These are phyloP conservation scores for Talaromyces wortmannii DNA, from an alignment of 495 filamentous ascomycete genomes.

Conservation along the genomic window DNA sequence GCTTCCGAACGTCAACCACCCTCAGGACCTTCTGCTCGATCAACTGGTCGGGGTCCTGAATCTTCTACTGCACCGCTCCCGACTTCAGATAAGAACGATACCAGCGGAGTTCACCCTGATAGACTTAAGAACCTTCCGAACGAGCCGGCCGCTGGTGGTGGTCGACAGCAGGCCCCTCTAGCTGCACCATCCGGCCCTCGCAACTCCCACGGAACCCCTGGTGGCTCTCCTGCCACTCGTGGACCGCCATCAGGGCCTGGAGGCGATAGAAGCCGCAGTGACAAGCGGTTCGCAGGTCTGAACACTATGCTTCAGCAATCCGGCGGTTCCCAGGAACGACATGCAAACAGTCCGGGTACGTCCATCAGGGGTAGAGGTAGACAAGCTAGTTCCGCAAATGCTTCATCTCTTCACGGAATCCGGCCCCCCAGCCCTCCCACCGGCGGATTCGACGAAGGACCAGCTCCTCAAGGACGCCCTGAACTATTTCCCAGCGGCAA, in stretches of 20 bases:
- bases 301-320: conserved; percentile 41
- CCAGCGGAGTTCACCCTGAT: conserved; percentile 43
- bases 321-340: conserved; percentile 22
- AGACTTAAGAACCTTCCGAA: conserved; percentile 29
- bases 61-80: conserved; percentile 9
- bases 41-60: conserved; percentile 17
- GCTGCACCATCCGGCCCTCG: conserved; percentile 34
- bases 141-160: conserved; percentile 11
- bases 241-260: conserved; percentile 18
- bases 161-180: conserved; percentile 15
- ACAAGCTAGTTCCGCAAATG: conserved; percentile 18
- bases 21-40: conserved; percentile 27
- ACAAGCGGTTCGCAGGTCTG: conserved; percentile 37
- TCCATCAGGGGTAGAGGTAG: conserved; percentile 33
- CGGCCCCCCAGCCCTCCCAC: conserved; percentile 20
- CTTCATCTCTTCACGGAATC: conserved; percentile 21
- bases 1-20: conserved; percentile 28
- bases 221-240: conserved; percentile 15
- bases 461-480: conserved; percentile 11
- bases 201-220: conserved; percentile 14
- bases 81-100: conserved; percentile 18
- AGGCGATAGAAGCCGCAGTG: conserved; percentile 31
- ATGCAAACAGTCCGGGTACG: conserved; percentile 14
- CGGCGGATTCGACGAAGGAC: conserved; percentile 16
- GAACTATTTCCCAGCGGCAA: conserved; percentile 16